Evolutionary conservation across 2,329 filamentous ascomycete genomes (phyloP).

Genomic region (Xylariaceae sp.): DNA sequence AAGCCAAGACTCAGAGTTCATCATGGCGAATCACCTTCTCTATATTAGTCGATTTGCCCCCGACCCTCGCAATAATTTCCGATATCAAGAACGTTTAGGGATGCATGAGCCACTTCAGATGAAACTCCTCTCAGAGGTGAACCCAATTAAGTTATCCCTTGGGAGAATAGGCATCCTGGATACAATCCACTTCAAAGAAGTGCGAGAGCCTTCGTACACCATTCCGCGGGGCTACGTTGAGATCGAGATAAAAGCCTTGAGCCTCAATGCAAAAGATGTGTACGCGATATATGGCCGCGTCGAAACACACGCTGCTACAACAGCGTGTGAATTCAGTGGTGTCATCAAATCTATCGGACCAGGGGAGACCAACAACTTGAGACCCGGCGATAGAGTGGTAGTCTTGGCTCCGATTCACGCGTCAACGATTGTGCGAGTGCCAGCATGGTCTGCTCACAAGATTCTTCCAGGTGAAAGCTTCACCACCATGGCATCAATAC

Average conservation of each 20-base stretch:
- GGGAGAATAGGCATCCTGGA: conserved; percentile 11
- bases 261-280: conserved; percentile 25
- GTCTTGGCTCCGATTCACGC: conserved; percentile 1
- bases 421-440: conserved; percentile 1
- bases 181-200: conserved; percentile 18
- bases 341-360: background rate
- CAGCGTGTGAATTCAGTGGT: conserved; percentile 3
- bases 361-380: background rate
- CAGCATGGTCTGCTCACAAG: background rate
- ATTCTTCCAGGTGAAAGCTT: conserved; percentile 3
- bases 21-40: background rate
- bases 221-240: conserved; percentile 5
- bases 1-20: background rate
- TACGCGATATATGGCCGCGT: conserved; percentile 14
- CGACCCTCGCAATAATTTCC: background rate
- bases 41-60: background rate
- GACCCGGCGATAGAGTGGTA: conserved; percentile 2
- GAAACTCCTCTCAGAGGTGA: conserved; percentile 2
- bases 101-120: background rate
- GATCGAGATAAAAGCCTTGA: conserved; percentile 8
- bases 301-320: background rate
- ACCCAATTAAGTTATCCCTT: conserved; percentile 11
- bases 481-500: background rate
- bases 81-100: background rate
- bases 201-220: background rate